These are phyloP conservation scores for Myriosclerotinia duriaeana DNA, from an alignment of 2,329 filamentous ascomycete species.

Conservation along the genomic window DNA sequence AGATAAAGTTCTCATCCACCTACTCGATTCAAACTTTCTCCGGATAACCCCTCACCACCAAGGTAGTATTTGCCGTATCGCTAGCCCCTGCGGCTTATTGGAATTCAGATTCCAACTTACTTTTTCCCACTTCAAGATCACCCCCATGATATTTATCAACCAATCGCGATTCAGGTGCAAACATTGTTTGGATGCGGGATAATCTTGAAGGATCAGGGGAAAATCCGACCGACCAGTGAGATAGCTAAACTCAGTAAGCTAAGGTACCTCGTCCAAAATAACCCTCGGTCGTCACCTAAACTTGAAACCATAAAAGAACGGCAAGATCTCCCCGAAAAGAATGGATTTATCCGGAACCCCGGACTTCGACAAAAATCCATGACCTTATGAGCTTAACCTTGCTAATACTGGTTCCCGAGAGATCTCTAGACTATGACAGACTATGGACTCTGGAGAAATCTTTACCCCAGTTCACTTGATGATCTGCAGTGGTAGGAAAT, in stretches of 20 bases:
- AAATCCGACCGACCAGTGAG: neutral
- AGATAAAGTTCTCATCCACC: neutral
- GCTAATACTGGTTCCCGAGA: neutral
- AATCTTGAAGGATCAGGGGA: neutral
- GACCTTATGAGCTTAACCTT: neutral
- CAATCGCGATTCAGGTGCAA: neutral
- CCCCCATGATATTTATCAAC: neutral
- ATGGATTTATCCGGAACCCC: neutral
- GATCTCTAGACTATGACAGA: neutral
- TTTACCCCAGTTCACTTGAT: neutral
- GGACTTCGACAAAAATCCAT: neutral
- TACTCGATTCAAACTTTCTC: neutral
- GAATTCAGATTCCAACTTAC: neutral
- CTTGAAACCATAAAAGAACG: conserved; percentile 11
- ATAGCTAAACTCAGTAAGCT: neutral
- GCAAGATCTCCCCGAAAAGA: conserved; percentile 8
- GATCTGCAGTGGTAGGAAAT: neutral
- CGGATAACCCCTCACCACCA: neutral
- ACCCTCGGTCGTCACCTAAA: neutral
- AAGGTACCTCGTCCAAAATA: neutral
- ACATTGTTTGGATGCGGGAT: neutral
- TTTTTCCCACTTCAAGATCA: neutral
- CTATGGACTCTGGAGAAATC: neutral
- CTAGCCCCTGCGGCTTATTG: conserved; percentile 2
- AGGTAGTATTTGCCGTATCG: neutral